These are phyloP conservation scores for Dillenia turbinata DNA, from an alignment of 164 flowering plant species.

Conservation along the genomic window DNA sequence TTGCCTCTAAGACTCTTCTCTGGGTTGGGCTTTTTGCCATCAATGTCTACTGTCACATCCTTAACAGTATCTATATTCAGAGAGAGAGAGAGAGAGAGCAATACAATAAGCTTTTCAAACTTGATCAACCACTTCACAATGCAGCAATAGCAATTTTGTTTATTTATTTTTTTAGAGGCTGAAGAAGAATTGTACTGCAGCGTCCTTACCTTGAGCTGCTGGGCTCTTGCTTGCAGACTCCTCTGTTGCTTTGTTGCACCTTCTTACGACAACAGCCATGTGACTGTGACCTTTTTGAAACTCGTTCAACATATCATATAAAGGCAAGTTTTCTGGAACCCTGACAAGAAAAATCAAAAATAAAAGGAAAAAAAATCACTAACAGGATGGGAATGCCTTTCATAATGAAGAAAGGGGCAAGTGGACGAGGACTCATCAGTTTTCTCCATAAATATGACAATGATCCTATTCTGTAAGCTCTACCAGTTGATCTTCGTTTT, in stretches of 20 bases:
- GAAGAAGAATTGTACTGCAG: too few relatives aligned
- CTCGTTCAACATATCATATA: conserved; percentile 96
- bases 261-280: conserved; percentile 91
- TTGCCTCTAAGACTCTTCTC: conserved; percentile 48
- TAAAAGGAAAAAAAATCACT: too few relatives aligned
- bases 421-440: too few relatives aligned
- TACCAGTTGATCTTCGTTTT: too few relatives aligned
- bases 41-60: conserved; percentile 70
- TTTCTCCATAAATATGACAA: too few relatives aligned
- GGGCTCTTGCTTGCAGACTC: conserved; percentile 21
- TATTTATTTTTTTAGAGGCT: too few relatives aligned
- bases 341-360: conserved; percentile 26
- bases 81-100: neutral
- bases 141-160: too few relatives aligned
- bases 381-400: too few relatives aligned
- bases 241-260: conserved; percentile 21
- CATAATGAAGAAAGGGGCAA: too few relatives aligned
- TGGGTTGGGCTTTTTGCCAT: conserved; percentile 43
- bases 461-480: too few relatives aligned
- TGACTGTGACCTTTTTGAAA: conserved; percentile 99
- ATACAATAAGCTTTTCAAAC: neutral
- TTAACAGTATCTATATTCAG: conserved; percentile 22
- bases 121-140: neutral
- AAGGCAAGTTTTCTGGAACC: conserved; percentile 75
- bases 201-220: conserved; percentile 39